Conservation (phyloP, 2,329 filamentous ascomycete species). For the Fusarium verrucosum region DNA sequence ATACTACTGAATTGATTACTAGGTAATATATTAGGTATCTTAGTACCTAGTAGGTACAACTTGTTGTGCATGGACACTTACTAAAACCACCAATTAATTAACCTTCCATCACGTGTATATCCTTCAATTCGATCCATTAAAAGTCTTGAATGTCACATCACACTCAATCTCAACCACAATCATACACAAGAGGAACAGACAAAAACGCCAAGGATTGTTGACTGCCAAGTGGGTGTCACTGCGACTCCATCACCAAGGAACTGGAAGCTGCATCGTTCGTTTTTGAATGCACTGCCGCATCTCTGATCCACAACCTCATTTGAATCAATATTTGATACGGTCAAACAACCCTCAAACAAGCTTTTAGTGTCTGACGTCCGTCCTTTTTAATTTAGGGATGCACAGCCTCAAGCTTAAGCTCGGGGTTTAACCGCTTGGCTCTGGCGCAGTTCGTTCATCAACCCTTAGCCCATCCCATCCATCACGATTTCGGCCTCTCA, state of each 20-base stretch:
- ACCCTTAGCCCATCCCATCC: not conserved
- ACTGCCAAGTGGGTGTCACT: too few species aligned
- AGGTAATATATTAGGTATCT: too few species aligned
- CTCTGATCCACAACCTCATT: not conserved
- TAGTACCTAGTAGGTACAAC: too few species aligned
- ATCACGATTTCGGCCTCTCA: slow-evolving; percentile 23
- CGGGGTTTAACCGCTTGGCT: slow-evolving; percentile 7
- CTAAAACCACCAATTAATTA: too few species aligned
- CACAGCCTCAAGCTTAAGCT: slow-evolving; percentile 14
- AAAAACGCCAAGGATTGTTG: not conserved
- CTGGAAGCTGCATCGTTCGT: not conserved
- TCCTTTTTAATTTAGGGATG: not conserved
- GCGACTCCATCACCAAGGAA: not conserved
- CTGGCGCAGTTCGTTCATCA: not conserved
- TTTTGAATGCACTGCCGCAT: slow-evolving; percentile 9
- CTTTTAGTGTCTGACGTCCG: slow-evolving; percentile 1
- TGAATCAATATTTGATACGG: not conserved
- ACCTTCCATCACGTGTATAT: not conserved
- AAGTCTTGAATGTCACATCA: not conserved
- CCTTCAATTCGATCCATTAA: not conserved
- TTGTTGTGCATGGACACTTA: too few species aligned
- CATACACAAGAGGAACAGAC: not conserved
- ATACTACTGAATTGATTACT: too few species aligned
- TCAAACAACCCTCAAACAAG: slow-evolving; percentile 8
- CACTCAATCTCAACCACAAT: too few species aligned